Evolutionary conservation across 495 filamentous ascomycete genomes (phyloP).

Genomic region (Daldinia concentrica): DNA sequence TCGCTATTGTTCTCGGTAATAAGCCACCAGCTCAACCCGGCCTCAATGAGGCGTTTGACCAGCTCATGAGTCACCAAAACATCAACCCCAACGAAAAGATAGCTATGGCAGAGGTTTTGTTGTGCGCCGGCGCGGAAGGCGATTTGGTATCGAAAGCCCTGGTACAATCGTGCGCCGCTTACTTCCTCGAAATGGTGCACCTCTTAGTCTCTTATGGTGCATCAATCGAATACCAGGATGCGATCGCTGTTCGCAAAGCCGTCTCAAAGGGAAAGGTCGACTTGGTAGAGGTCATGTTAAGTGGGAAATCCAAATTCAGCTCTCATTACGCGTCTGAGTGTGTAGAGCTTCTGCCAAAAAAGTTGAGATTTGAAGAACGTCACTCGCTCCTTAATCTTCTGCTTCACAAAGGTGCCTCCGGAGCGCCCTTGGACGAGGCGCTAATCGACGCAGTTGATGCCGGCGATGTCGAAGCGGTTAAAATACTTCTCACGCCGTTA

Average conservation of each 20-base stretch:
- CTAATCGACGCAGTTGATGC: conserved; percentile 54
- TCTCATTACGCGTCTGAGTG: conserved; percentile 55
- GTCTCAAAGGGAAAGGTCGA: conserved; percentile 50
- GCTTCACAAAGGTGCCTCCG: conserved; percentile 54
- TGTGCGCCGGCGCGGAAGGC: conserved; percentile 58
- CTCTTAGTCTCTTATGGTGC: conserved; percentile 57
- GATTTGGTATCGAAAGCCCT: conserved; percentile 52
- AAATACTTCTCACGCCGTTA: conserved; percentile 53
- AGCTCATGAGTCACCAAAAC: conserved; percentile 50
- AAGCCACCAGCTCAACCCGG: conserved; percentile 51
- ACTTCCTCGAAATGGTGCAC: conserved; percentile 57
- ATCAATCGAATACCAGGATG: conserved; percentile 57
- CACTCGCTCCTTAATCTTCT: conserved; percentile 51
- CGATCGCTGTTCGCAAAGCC: conserved; percentile 48
- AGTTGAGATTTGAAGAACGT: conserved; percentile 52
- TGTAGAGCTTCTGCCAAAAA: conserved; percentile 54
- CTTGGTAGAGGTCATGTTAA: conserved; percentile 53
- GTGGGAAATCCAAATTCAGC: conserved; percentile 47
- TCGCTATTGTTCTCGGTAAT: conserved; percentile 56
- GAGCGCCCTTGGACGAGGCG: conserved; percentile 50
- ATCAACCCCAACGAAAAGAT: conserved; percentile 57
- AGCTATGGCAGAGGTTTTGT: conserved; percentile 53
- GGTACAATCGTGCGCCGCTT: conserved; percentile 48
- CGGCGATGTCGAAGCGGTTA: conserved; percentile 50
- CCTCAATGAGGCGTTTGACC: conserved; percentile 52